Evolutionary conservation across 2,329 filamentous ascomycete species (phyloP).

Genomic region (Grosmannia penicillata): DNA sequence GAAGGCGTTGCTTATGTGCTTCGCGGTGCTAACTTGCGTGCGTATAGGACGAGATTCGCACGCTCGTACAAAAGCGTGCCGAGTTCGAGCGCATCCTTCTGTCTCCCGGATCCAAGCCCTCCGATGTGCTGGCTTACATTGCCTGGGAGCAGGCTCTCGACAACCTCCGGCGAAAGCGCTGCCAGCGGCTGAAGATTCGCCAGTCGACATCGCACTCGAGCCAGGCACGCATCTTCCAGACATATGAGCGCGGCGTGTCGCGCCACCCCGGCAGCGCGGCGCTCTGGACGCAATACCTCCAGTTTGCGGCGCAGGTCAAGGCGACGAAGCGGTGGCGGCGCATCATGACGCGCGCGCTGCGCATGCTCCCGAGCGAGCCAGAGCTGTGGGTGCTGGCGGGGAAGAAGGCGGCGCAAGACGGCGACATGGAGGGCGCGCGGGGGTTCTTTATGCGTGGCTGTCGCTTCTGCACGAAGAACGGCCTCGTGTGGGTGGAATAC

Average conservation of each 20-base stretch:
- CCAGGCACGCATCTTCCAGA: slow-evolving; percentile 72
- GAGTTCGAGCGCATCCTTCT: slow-evolving; percentile 88
- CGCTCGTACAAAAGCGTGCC: slow-evolving; percentile 78
- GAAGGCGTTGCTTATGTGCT: neutral
- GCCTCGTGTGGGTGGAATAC: slow-evolving; percentile 75
- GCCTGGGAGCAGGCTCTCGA: slow-evolving; percentile 59
- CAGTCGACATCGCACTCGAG: slow-evolving; percentile 52
- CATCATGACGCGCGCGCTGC: slow-evolving; percentile 53
- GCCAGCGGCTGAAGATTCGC: slow-evolving; percentile 65
- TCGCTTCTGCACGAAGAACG: slow-evolving; percentile 69
- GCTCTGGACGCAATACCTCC: slow-evolving; percentile 83
- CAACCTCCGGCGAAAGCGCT: slow-evolving; percentile 64
- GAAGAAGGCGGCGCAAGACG: slow-evolving; percentile 60
- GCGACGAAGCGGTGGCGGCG: slow-evolving; percentile 51
- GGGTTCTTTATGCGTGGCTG: slow-evolving; percentile 79
- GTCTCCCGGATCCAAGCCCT: slow-evolving; percentile 58
- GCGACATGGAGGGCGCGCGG: slow-evolving; percentile 75
- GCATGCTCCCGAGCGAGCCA: slow-evolving; percentile 71
- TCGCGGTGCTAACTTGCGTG: too few relatives aligned
- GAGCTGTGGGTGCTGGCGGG: slow-evolving; percentile 81
- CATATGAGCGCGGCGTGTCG: slow-evolving; percentile 73
- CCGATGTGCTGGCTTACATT: slow-evolving; percentile 75
- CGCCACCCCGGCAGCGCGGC: slow-evolving; percentile 70
- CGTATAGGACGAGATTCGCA: slow-evolving; percentile 67
- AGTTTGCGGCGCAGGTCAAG: slow-evolving; percentile 58